These are phyloP conservation scores for Pseudozyma sp. DNA, from an alignment of 1,284 basidiomycete species.

Conservation along the genomic window DNA sequence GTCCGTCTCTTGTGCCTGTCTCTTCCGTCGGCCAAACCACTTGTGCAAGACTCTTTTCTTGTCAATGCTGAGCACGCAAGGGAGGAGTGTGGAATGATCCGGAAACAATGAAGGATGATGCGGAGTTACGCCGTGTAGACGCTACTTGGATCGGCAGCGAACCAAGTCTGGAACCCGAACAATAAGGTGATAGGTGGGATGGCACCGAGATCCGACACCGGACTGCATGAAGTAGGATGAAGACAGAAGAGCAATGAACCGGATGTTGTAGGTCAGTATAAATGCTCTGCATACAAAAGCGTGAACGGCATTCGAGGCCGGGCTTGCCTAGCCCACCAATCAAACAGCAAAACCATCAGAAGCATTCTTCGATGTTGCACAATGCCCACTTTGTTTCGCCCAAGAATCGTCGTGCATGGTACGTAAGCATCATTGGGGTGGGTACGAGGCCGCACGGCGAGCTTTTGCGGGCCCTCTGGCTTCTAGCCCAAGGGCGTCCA, in stretches of 20 bases:
- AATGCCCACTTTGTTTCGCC: not conserved
- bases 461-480: too few species aligned
- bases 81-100: not conserved
- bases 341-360: not conserved
- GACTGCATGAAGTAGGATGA: conserved; percentile 21
- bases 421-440: not conserved
- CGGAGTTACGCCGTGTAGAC: conserved; percentile 3
- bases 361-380: not conserved
- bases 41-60: conserved; percentile 1
- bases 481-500: too few species aligned
- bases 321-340: not conserved
- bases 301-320: not conserved
- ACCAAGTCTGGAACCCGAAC: conserved; percentile 11
- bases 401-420: not conserved
- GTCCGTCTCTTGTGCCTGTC: too few species aligned
- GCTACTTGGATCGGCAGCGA: conserved; percentile 1
- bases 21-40: not conserved
- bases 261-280: conserved; percentile 23
- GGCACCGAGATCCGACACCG: conserved; percentile 7
- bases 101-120: not conserved
- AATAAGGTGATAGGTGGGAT: conserved; percentile 25
- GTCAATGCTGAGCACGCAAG: not conserved
- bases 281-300: conserved; percentile 16
- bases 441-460: too few species aligned
- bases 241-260: conserved; percentile 12